Evolutionary conservation across 495 filamentous ascomycete species (phyloP), one percentile per base, ranked within the genome.

Genomic region (Aspergillus affinis): DNA sequence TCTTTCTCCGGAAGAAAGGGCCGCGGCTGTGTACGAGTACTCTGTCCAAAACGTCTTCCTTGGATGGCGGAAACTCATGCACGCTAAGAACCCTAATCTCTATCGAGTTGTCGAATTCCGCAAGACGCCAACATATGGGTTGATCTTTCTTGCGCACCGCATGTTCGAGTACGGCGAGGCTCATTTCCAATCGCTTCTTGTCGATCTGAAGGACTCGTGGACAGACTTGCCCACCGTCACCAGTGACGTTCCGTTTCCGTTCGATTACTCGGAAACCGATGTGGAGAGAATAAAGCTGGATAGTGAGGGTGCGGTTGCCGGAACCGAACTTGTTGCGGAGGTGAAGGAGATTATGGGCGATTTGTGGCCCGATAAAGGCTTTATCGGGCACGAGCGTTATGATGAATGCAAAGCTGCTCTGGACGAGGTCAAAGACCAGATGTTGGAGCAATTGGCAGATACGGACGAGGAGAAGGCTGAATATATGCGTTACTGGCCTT

Each of bases 161-260:
- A 71, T 70, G 61, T 73, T 74, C 9, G 65, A 74, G 57, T 74
- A 74, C 57, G 69, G 71, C 52, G 71, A 75, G 60, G 66, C 71
- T 45, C 69, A 71, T 36, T 75, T 71, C 55, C 71, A 66, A 61
- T 72, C 68, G 8, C 68, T 69, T 57, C 29, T 72, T 19, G 66
- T 66, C 45, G 68, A 74, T 58, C 57, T 74, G 57, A 63, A 73
- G 50, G 64, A 70, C 26, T 69, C 62, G 21, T 76, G 70, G 67
- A 19, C 61, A 48, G 64, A 68, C 17, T 62, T 72, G 57, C 69
- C 69, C 54, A 65, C 61, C 61, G 52, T 70, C 3, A 64, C 36
- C 20, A 59, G 60, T 48, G 53, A 68, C 19, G 29, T 21, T 12
- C 69, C 66, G 55, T 74, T 74, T 60, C 70, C 70, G 15, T 67